Conservation (phyloP, 192 early-diverging fungal species). For the Entomortierella beljakovae region DNA sequence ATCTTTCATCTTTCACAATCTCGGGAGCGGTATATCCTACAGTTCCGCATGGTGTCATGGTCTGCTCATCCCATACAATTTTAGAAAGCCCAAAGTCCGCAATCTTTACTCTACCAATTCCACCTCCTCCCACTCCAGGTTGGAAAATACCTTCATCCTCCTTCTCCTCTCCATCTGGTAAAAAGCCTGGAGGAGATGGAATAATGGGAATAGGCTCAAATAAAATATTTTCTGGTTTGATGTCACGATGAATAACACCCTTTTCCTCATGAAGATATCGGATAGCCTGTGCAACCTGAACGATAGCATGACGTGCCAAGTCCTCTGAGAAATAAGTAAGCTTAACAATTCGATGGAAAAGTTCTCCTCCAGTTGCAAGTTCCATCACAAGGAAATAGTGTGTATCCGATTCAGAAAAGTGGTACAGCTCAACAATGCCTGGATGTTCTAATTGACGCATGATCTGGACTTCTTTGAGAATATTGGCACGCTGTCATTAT, state of each 20-base stretch:
- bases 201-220: conserved; percentile 78
- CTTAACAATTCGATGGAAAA: conserved; percentile 89
- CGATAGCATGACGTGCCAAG: conserved; percentile 82
- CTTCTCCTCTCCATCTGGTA: conserved; percentile 73
- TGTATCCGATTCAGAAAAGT: conserved; percentile 81
- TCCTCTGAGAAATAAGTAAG: conserved; percentile 86
- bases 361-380: conserved; percentile 88
- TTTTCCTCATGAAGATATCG: conserved; percentile 85
- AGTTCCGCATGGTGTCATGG: conserved; percentile 93
- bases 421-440: conserved; percentile 80
- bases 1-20: conserved; percentile 83
- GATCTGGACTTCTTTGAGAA: conserved; percentile 89
- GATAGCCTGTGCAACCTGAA: conserved; percentile 88
- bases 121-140: conserved; percentile 80
- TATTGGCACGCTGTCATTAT: conserved; percentile 81
- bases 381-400: conserved; percentile 87
- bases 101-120: conserved; percentile 86
- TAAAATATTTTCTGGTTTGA: conserved; percentile 94
- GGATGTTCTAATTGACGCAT: conserved; percentile 83
- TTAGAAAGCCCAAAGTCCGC: conserved; percentile 94
- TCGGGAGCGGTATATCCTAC: conserved; percentile 95
- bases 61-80: conserved; percentile 84
- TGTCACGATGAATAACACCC: conserved; percentile 91
- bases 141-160: conserved; percentile 81
- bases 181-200: conserved; percentile 55